phyloP scores from a whole-genome alignment of 495 filamentous ascomycete species.

The Neohortaea acidophila region DNA sequence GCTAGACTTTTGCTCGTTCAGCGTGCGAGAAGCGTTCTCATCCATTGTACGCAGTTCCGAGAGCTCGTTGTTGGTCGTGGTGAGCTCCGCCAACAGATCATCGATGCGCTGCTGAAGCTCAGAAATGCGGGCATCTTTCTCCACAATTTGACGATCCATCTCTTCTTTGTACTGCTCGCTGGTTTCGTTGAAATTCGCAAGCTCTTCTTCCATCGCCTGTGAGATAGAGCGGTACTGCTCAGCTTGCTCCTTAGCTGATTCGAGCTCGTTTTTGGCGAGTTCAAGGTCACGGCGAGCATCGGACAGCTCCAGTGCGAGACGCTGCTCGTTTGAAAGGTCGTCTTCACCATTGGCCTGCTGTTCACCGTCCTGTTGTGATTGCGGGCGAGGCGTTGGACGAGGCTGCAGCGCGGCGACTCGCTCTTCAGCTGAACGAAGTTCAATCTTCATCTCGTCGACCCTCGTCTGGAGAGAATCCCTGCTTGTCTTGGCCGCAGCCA shows the following conservation, averaged over 20 bases:
- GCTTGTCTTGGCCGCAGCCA: conserved; percentile 65
- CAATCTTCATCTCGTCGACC: conserved; percentile 74
- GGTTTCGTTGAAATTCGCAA: conserved; percentile 60
- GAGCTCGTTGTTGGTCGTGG: conserved; percentile 63
- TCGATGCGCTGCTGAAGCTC: conserved; percentile 69
- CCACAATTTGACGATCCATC: conserved; percentile 53
- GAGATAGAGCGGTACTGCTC: conserved; percentile 85
- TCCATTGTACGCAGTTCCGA: conserved; percentile 61
- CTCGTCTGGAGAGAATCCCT: conserved; percentile 75
- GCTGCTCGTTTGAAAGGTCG: conserved; percentile 59
- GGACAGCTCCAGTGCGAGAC: conserved; percentile 63
- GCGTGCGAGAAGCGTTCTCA: conserved; percentile 51
- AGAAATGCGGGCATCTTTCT: conserved; percentile 60
- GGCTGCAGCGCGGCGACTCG: conserved; percentile 63
- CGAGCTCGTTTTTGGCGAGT: conserved; percentile 55
- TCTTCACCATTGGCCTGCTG: conserved; percentile 36
- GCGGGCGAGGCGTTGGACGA: conserved; percentile 43
- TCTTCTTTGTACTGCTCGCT: conserved; percentile 78
- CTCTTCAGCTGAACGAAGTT: conserved; percentile 78
- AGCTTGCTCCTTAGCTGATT: conserved; percentile 59
- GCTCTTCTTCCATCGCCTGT: conserved; percentile 73
- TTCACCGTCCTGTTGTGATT: conserved; percentile 22
- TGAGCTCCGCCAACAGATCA: conserved; percentile 66
- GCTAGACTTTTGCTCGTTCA: conserved; percentile 63
- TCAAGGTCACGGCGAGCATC: conserved; percentile 75